Percentiles rank a stretch among this genome's conserved stretches.
These are phyloP conservation scores for Penicillium mononematosum DNA, from an alignment of 495 filamentous ascomycete genomes.

Conservation along the genomic window DNA sequence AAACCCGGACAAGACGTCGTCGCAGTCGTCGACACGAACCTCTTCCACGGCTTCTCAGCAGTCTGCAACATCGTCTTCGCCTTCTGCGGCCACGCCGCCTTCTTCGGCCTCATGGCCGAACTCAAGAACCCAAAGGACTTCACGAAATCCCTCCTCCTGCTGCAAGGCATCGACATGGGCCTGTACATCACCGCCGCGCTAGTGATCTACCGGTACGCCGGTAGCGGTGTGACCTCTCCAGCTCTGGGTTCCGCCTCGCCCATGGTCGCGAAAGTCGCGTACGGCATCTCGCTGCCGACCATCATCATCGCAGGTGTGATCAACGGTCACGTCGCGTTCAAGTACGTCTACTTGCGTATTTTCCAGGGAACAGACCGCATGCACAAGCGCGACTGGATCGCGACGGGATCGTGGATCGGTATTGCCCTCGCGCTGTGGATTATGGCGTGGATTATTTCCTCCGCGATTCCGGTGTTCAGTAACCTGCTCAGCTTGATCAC, in stretches of 20 bases:
- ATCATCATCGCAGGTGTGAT: slow-evolving; percentile 64
- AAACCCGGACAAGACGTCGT: slow-evolving; percentile 31
- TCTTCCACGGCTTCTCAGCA: slow-evolving; percentile 41
- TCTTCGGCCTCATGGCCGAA: slow-evolving; percentile 76
- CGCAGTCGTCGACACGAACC: slow-evolving; percentile 31
- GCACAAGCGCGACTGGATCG: slow-evolving; percentile 56
- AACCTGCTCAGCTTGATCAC: slow-evolving; percentile 57
- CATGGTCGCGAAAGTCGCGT: slow-evolving; percentile 65
- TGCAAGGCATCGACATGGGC: slow-evolving; percentile 61
- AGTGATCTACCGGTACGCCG: slow-evolving; percentile 70
- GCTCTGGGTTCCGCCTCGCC: slow-evolving; percentile 67
- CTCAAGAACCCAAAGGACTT: slow-evolving; percentile 68
- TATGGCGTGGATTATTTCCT: slow-evolving; percentile 69
- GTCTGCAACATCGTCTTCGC: slow-evolving; percentile 51
- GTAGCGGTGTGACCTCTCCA: slow-evolving; percentile 64
- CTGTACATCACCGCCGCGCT: slow-evolving; percentile 58
- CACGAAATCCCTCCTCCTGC: slow-evolving; percentile 62
- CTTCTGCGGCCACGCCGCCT: slow-evolving; percentile 63
- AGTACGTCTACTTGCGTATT: slow-evolving; percentile 65
- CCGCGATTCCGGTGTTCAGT: slow-evolving; percentile 71
- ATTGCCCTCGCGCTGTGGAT: slow-evolving; percentile 59
- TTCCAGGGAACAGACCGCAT: slow-evolving; percentile 60
- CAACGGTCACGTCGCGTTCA: slow-evolving; percentile 61
- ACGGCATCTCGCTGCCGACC: slow-evolving; percentile 75
- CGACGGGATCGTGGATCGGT: slow-evolving; percentile 53